Percentiles rank a stretch among this genome's conserved stretches.
phyloP scores from a whole-genome alignment of 768 basidiomycete species.

The Phlebiopsis gigantea region DNA sequence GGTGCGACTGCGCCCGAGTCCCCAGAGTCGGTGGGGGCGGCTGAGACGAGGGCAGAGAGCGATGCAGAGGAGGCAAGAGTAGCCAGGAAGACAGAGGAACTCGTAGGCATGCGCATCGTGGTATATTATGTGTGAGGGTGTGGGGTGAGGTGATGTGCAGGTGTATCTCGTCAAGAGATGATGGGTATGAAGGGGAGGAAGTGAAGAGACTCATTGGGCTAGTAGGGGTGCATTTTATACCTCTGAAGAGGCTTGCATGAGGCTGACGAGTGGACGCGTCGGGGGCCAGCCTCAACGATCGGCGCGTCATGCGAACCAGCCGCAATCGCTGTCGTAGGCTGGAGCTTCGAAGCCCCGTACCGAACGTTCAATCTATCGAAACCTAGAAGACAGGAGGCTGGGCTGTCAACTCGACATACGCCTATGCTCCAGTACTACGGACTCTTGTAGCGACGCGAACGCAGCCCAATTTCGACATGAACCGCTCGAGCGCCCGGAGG shows the following conservation, averaged over 20 bases:
- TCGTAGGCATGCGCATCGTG: conserved; percentile 26
- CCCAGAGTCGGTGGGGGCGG: conserved; percentile 21
- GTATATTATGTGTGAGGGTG: conserved; percentile 13
- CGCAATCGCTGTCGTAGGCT: no score
- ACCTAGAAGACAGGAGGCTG: not conserved
- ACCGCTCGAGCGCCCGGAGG: not conserved
- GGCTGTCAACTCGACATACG: not conserved
- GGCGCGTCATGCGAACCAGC: not conserved
- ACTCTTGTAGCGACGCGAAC: no score
- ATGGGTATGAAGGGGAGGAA: conserved; percentile 17
- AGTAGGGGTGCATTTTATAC: not conserved
- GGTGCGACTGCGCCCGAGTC: not conserved
- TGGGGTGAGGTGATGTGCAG: conserved; percentile 10
- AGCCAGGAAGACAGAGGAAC: conserved; percentile 29
- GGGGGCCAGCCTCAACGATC: not conserved
- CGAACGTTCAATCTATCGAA: not conserved
- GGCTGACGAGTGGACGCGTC: not conserved
- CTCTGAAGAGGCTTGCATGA: not conserved
- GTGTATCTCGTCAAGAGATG: conserved; percentile 17
- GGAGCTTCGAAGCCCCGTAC: no score
- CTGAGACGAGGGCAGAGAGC: conserved; percentile 20
- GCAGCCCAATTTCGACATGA: not conserved
- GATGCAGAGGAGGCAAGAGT: conserved; percentile 27
- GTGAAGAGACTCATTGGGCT: conserved; percentile 1
- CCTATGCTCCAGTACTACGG: not conserved